These are phyloP conservation scores for Colletotrichum lupini DNA, from an alignment of 2,329 filamentous ascomycete genomes.

Conservation along the genomic window DNA sequence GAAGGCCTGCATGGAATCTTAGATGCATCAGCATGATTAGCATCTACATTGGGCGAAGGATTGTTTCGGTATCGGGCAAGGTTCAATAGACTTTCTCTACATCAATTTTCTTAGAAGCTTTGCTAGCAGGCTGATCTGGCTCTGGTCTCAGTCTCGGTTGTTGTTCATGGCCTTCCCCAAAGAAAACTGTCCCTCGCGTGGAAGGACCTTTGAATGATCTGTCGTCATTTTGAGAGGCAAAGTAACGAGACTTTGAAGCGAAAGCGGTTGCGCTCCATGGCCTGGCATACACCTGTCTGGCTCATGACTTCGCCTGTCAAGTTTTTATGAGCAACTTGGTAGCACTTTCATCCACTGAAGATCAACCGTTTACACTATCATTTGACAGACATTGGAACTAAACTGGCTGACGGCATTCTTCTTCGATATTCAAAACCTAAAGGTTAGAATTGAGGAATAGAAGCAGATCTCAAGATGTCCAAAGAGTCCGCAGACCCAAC, in stretches of 20 bases:
- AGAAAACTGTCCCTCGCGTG: background rate
- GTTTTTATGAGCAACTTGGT: too few species aligned
- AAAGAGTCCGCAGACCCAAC: background rate
- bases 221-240: background rate
- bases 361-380: too few species aligned
- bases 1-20: background rate
- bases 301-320: background rate
- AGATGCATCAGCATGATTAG: background rate
- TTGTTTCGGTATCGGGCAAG: background rate
- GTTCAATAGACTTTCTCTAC: background rate
- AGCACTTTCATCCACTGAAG: too few species aligned
- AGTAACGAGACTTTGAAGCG: background rate
- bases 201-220: background rate
- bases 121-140: background rate
- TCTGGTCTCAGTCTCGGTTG: background rate
- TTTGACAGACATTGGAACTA: too few species aligned
- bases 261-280: background rate
- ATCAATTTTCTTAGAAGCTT: background rate
- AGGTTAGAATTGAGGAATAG: too few species aligned
- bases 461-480: background rate
- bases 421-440: background rate
- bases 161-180: background rate
- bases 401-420: background rate
- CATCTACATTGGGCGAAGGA: background rate
- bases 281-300: background rate